Evolutionary conservation across 2,329 filamentous ascomycete genomes (phyloP).

Genomic region (Balansia obtecta): DNA sequence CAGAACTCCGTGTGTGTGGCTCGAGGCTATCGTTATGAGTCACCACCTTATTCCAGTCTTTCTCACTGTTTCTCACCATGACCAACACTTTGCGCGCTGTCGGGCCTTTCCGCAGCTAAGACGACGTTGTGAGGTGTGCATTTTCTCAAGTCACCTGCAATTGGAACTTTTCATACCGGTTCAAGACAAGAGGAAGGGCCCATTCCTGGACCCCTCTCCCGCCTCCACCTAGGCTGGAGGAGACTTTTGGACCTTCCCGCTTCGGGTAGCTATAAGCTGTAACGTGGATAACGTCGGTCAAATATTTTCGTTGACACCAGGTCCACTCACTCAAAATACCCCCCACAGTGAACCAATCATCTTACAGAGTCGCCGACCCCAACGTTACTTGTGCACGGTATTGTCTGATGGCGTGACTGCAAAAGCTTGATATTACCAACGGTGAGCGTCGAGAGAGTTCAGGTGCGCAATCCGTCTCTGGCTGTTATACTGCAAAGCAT

Average conservation of each 20-base stretch:
- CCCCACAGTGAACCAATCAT: conserved; percentile 10
- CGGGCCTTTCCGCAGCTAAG: conserved; percentile 1
- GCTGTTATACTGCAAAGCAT: too few species aligned
- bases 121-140: conserved; percentile 1
- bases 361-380: conserved; percentile 7
- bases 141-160: not conserved
- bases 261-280: not conserved
- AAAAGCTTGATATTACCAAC: not conserved
- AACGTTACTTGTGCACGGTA: not conserved
- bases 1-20: too few species aligned
- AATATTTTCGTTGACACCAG: not conserved
- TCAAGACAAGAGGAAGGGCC: not conserved
- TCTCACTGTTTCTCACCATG: not conserved
- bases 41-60: not conserved
- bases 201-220: not conserved
- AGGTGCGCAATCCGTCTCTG: not conserved
- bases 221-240: too few species aligned
- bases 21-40: not conserved
- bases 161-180: not conserved
- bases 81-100: not conserved
- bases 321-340: not conserved
- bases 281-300: not conserved
- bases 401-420: not conserved
- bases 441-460: not conserved
- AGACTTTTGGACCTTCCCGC: not conserved